Percentiles rank a stretch among this genome's conserved stretches.
phyloP scores from a whole-genome alignment of 148 eudicot species.

The Cornus florida region DNA sequence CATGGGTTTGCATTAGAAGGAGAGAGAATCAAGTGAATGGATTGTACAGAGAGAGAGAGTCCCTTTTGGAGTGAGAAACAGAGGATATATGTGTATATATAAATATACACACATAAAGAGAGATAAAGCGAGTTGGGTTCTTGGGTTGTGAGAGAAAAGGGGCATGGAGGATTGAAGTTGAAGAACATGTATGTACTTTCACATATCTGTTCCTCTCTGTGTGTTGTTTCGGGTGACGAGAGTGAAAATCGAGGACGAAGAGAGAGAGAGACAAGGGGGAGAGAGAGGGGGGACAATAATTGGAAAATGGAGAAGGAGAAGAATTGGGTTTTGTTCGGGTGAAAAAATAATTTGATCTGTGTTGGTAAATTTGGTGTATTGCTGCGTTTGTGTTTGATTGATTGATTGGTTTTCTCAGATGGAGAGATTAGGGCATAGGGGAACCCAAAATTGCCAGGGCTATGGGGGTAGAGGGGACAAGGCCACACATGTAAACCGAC shows the following conservation, averaged over 20 bases:
- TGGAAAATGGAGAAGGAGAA: not conserved
- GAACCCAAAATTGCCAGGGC: not conserved
- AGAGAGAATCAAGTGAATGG: slow-evolving; percentile 9
- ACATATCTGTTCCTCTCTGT: slow-evolving; percentile 4
- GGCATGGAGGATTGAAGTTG: slow-evolving; percentile 10
- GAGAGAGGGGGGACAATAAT: not conserved
- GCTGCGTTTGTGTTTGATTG: not conserved
- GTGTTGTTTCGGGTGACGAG: slow-evolving; percentile 7
- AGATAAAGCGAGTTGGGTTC: not conserved
- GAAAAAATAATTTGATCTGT: not conserved
- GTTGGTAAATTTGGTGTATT: not conserved
- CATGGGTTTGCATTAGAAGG: slow-evolving; percentile 44
- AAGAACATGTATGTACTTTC: slow-evolving; percentile 3
- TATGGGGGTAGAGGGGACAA: too few species aligned
- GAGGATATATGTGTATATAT: not conserved
- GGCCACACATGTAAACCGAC: not conserved
- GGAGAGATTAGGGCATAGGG: slow-evolving; percentile 5
- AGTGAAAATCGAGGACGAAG: slow-evolving; percentile 14
- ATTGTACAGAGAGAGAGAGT: slow-evolving; percentile 1
- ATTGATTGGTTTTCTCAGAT: not conserved
- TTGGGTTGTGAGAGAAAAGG: slow-evolving; percentile 17
- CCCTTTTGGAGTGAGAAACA: not conserved
- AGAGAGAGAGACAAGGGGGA: not conserved
- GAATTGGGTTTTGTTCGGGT: not conserved
- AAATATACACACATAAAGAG: not conserved